Base-by-base conservation (phyloP, 129 eudicot genomes). In the Centrapalus pauciflorus region DNA sequence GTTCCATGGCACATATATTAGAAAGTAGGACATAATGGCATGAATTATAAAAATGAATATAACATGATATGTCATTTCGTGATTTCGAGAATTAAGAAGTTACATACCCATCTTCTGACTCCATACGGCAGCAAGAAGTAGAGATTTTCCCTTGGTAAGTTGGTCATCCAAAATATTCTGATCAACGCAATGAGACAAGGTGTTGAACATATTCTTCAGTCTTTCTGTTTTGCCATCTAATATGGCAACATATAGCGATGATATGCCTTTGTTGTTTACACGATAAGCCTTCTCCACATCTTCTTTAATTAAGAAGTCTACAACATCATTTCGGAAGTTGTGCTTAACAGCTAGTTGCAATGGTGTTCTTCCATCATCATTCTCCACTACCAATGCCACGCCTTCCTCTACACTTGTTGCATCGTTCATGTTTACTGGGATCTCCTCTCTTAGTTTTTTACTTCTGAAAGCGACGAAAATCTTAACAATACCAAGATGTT, bases 281-380 rank as follows among this genome's bases (percentile, higher is more conserved):
- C 32, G 10, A n/a, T n/a, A n/a, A n/a, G n/a, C n/a, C n/a, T n/a
- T n/a, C n/a, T n/a, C n/a, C n/a, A n/a, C n/a, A n/a, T n/a, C n/a
- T n/a, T 76, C n/a, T n/a, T n/a, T n/a, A n/a, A n/a, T n/a, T 48
- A 59, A 21, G 12, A n/a, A 60, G 1, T 20, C 17, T 17, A 56
- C 70, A 21, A 66, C 16, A 0, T 21, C 2, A 11, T 56, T 16
- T 0, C 20, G 48, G 0, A 12, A 30, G n/a, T n/a, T n/a, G 8
- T 66, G 55, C 3, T 24, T 55, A 1, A 74, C 8, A 0, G 79
- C 79, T 55, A 54, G 67, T 24, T 78, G 83, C 75, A 78, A 28
- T 8, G 79, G 50, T 23, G 78, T 78, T 40, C 72, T 66, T n/a
- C 83, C 83, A 1, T 24, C 37, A 2, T 38, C 17, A 20, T 72